Conservation (phyloP, 352 stramenopile species). For the Phytophthora boehmeriae region DNA sequence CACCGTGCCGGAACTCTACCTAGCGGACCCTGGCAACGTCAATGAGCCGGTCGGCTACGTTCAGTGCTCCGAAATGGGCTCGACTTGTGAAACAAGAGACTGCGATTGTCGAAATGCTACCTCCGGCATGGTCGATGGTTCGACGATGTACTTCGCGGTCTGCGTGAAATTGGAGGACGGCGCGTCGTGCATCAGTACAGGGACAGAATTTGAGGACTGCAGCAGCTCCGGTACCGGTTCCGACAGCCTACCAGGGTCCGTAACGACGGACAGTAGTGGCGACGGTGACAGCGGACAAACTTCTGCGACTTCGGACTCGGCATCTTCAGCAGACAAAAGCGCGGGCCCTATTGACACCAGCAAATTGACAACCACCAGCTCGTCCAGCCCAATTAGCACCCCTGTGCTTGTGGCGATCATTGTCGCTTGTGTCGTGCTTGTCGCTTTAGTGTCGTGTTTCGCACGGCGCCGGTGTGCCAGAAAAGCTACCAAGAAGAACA, state of each 20-base stretch:
- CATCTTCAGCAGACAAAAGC: too few relatives aligned
- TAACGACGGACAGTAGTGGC: neutral
- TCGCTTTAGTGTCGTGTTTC: too few relatives aligned
- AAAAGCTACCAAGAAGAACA: too few relatives aligned
- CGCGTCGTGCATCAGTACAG: neutral
- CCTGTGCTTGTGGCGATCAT: too few relatives aligned
- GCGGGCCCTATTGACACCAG: too few relatives aligned
- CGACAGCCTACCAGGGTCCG: too few relatives aligned
- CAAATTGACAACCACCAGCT: too few relatives aligned
- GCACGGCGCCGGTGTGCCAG: too few relatives aligned
- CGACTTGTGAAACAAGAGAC: neutral
- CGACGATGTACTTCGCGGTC: conserved; percentile 7
- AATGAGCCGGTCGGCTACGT: conserved; percentile 8
- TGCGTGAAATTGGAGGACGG: conserved; percentile 2
- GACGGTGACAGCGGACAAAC: neutral
- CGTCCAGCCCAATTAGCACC: too few relatives aligned
- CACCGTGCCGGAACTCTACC: conserved; percentile 3
- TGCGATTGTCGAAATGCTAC: conserved; percentile 7
- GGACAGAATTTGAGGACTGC: neutral
- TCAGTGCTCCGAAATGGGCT: conserved; percentile 1
- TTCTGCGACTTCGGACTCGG: neutral
- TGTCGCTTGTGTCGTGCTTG: too few relatives aligned
- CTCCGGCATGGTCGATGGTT: conserved; percentile 6
- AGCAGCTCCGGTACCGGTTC: neutral
- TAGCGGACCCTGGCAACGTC: conserved; percentile 9